These are phyloP conservation scores for Talaromyces sp. DNA, from an alignment of 2,329 filamentous ascomycete genomes.

Conservation along the genomic window DNA sequence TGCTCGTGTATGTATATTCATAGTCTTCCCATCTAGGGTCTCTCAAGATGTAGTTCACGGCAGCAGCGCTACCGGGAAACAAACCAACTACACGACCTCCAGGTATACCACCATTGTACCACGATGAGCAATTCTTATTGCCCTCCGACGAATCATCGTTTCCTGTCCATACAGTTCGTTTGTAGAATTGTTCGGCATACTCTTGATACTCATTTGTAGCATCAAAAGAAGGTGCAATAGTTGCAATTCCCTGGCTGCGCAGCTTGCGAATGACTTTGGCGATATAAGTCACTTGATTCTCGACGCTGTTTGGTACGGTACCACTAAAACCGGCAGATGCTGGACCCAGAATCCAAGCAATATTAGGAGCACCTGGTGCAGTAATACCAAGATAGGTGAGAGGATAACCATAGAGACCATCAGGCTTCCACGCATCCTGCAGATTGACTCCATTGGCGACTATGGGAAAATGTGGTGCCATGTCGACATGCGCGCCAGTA, in stretches of 20 bases:
- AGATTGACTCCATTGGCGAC: conserved; percentile 54
- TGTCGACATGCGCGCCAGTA: conserved; percentile 62
- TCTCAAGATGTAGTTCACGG: conserved; percentile 57
- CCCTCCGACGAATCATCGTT: conserved; percentile 39
- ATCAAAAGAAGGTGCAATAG: conserved; percentile 54
- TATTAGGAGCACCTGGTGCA: conserved; percentile 64
- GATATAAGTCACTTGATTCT: conserved; percentile 63
- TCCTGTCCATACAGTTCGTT: conserved; percentile 45
- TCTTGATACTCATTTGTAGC: conserved; percentile 58
- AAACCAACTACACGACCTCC: conserved; percentile 64
- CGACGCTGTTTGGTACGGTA: conserved; percentile 64
- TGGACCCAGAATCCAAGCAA: conserved; percentile 63
- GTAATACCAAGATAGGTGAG: conserved; percentile 65
- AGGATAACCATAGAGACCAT: conserved; percentile 58
- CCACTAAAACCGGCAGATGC: conserved; percentile 59
- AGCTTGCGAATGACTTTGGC: conserved; percentile 67
- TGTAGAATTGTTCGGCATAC: conserved; percentile 49
- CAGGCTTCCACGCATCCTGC: conserved; percentile 54
- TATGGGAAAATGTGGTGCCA: conserved; percentile 60
- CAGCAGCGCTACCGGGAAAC: conserved; percentile 66
- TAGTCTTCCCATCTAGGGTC: conserved; percentile 59
- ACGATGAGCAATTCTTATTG: conserved; percentile 61
- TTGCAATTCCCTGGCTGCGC: conserved; percentile 62
- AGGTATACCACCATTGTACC: conserved; percentile 66
- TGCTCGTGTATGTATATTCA: conserved; percentile 50